phyloP scores from a whole-genome alignment of 208 protist species.

The Leishmania braziliensis region DNA sequence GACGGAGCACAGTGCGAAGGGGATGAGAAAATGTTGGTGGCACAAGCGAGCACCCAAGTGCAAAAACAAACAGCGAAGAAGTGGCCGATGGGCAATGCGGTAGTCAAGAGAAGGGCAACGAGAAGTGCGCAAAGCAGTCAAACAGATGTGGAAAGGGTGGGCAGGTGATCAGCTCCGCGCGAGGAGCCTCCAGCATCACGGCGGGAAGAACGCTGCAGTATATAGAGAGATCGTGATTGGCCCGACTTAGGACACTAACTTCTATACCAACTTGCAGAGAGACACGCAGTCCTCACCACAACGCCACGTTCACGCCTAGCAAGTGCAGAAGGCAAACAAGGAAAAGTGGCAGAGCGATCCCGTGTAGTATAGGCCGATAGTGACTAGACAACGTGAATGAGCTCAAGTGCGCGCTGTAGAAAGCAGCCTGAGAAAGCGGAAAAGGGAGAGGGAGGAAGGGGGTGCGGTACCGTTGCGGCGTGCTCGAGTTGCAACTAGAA shows the following conservation, averaged over 20 bases:
- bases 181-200: not conserved
- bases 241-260: not conserved
- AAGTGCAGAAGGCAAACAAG: not conserved
- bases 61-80: not conserved
- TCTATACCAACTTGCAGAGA: not conserved
- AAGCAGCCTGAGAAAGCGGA: not conserved
- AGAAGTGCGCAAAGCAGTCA: not conserved
- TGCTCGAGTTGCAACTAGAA: not conserved
- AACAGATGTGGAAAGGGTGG: not conserved
- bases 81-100: not conserved
- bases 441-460: not conserved
- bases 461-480: not conserved
- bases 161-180: not conserved
- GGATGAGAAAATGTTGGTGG: too few relatives aligned
- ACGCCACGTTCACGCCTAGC: too few relatives aligned
- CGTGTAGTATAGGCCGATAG: too few relatives aligned
- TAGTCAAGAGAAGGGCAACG: not conserved
- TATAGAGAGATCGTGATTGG: not conserved
- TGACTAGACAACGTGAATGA: not conserved
- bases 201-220: not conserved
- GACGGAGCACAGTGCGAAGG: not conserved
- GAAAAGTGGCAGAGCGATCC: not conserved
- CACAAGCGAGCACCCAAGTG: not conserved
- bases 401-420: not conserved
- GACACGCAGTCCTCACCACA: not conserved